Base-by-base conservation (phyloP, 331 rosid genomes). In the Rhamnella rubrinervis region DNA sequence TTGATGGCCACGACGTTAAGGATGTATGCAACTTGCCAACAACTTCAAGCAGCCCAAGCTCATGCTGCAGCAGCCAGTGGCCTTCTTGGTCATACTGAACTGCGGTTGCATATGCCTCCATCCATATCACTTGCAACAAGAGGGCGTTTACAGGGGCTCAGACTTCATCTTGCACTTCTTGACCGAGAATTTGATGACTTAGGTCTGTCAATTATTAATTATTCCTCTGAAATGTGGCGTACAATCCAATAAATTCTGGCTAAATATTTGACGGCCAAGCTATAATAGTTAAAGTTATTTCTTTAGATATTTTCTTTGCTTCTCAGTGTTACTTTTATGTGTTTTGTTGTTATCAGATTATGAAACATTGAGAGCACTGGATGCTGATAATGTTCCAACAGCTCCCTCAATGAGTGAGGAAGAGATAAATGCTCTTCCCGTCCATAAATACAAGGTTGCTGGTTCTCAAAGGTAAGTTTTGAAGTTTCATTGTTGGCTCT, bases 121-220 rank as follows among this genome's bases (percentile, higher is more conserved):
- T 90, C 98, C 50, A 90, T 88, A 76, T 92, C 92, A 25, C 90
- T 93, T 28, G 89, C 96, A 53, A 93, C 86, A 61, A 73, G 96
- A 70, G 97, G 98, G 64, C 97, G 91, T 68, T 81, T 90, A 79
- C 98, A 90, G 67, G 98, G 98, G 70, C 91, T 93, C 52, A 87
- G 98, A 76, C 97, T 90, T 80, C 98, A 93, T 75, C 97, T 93
- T 80, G 93, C 98, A 64, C 90, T 93, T 71, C 98, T 93, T 81
- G 98, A 93, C 76, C 86, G 92, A 64, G 98, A 93, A 79, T 93
- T 93, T 73, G 98, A 93, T 78, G 98, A 93, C 72, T 71, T 92
- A 76, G 96, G 96, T 89, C 72, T 56, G 69, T 35, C 38, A 59
- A 50, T 82, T 61, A 17, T 63, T 61, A 73, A 57, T 40, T 7